phyloP scores from a whole-genome alignment of 2,329 filamentous ascomycete genomes.

The Dactylonectria macrodidyma region DNA sequence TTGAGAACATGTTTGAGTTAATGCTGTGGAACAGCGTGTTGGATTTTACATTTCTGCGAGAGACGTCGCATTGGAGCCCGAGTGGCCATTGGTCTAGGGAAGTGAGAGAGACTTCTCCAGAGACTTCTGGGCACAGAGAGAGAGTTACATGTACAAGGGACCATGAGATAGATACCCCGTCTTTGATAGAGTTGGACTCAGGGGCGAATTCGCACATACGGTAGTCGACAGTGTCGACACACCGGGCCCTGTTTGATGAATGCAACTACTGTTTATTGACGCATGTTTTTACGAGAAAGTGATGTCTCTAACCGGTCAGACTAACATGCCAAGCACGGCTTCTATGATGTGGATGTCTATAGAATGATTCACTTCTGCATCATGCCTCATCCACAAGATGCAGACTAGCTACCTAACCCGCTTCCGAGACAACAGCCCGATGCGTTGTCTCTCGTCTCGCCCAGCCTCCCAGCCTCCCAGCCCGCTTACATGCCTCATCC shows the following conservation, averaged over 20 bases:
- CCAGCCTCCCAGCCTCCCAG: neutral
- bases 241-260: neutral
- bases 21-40: conserved; percentile 12
- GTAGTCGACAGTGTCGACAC: neutral
- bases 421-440: neutral
- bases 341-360: neutral
- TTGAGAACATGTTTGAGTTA: conserved; percentile 23
- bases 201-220: conserved; percentile 10
- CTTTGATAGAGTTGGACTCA: conserved; percentile 1
- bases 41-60: conserved; percentile 9
- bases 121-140: neutral
- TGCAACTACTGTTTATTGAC: neutral
- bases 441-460: neutral
- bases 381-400: neutral
- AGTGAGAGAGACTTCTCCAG: neutral
- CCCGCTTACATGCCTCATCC: neutral
- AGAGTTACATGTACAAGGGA: neutral
- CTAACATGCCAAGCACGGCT: neutral
- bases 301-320: no score
- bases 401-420: neutral
- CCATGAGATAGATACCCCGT: conserved; percentile 4
- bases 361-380: neutral
- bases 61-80: neutral
- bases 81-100: neutral
- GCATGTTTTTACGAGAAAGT: neutral